Percentiles rank a stretch among this genome's conserved stretches.
Conservation (phyloP, 176 grass and related monocot genomes). For the Cymbopogon citratus region DNA sequence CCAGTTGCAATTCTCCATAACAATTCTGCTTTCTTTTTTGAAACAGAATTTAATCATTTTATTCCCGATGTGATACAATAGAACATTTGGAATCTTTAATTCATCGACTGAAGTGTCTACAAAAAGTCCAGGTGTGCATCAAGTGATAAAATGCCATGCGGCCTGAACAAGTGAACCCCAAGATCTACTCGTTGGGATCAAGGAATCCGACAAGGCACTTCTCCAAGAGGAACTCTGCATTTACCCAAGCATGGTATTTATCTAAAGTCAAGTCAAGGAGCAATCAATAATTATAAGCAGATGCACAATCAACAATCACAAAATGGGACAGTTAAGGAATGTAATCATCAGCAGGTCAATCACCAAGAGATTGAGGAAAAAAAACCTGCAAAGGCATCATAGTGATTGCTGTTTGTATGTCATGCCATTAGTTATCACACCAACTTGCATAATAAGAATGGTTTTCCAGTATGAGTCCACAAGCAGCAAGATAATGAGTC, state of each 20-base stretch:
- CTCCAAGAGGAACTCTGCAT: conserved; percentile 87
- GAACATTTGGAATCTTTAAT: conserved; percentile 2
- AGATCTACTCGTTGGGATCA: conserved; percentile 46
- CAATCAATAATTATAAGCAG: conserved; percentile 2
- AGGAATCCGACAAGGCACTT: conserved; percentile 82
- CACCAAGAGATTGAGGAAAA: neutral
- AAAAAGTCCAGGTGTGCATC: neutral
- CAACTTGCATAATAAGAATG: conserved; percentile 6
- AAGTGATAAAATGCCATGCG: neutral
- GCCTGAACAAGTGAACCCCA: neutral
- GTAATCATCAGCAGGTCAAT: neutral
- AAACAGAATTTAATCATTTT: neutral
- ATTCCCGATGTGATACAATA: neutral
- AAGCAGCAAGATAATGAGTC: neutral
- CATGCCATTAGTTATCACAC: neutral
- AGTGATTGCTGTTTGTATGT: neutral
- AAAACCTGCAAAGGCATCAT: neutral
- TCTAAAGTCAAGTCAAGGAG: conserved; percentile 66
- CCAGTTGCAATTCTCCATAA: neutral
- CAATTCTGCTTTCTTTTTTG: neutral
- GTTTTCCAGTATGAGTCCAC: neutral
- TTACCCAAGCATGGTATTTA: conserved; percentile 98
- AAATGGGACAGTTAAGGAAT: neutral
- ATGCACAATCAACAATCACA: neutral
- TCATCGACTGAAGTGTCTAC: neutral